Evolutionary conservation across 129 eudicot genomes (phyloP), one percentile per base, ranked within the genome.

Genomic region (Lactuca sativa): DNA sequence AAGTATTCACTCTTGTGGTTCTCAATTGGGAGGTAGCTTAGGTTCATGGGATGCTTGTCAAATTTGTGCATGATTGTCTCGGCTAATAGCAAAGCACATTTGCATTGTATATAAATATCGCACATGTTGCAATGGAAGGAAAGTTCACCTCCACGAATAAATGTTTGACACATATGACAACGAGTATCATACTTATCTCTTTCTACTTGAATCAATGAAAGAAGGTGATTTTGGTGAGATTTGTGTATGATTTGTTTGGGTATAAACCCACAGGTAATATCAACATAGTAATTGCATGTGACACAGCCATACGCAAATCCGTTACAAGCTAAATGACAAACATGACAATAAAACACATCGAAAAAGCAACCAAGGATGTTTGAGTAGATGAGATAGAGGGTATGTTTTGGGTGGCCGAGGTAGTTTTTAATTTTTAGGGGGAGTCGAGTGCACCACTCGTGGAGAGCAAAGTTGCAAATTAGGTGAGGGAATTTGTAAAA

Each of bases 151-250:
- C n/a, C n/a, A n/a, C n/a, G n/a, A n/a, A n/a, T n/a, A 0, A 0
- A 0, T 0, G 3, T 5, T 11, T 0, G 1, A 34, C 65, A 34
- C 15, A 60, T 3, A 33, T 17, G 65, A 34, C 65, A 60, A 14
- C 0, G n/a, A n/a, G n/a, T n/a, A n/a, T n/a, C n/a, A n/a, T n/a
- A n/a, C n/a, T 0, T 9, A 0, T 0, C 0, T 14, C 15, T 60
- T 0, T 13, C 33, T 34, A 4, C n/a, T 4, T 2, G 6, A 33
- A 59, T 16, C 17, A 3, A 0, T 6, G 47, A 60, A 60, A 60
- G 65, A 13, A 60, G 11, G 65, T 60, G 65, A 32, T 25, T 44
- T 12, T 43, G 21, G 34, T 60, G 65, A 60, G 65, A 43, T n/a
- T 60, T 44, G 4, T 59, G 65, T 14, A 43, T 59, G 12, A 59